Conservation (phyloP, 2,329 filamentous ascomycete genomes). For the Ceratocystis huliohia region DNA sequence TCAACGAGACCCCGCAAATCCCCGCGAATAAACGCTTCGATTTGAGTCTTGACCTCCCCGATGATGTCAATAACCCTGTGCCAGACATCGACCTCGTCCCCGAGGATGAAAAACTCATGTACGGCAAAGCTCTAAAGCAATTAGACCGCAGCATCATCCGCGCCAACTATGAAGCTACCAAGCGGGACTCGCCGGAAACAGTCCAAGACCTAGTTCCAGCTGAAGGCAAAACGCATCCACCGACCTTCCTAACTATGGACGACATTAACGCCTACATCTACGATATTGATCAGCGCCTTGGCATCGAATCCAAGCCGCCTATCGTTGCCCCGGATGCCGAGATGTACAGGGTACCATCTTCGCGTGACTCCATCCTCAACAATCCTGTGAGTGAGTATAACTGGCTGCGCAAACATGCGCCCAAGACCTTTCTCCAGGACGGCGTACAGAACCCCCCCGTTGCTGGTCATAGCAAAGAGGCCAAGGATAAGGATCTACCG, state of each 20-base stretch:
- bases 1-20: conserved; percentile 75
- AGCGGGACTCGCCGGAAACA: conserved; percentile 50
- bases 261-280: conserved; percentile 64
- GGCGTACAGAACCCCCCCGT: conserved; percentile 28
- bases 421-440: conserved; percentile 74
- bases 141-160: conserved; percentile 44
- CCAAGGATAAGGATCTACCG: conserved; percentile 30
- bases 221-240: conserved; percentile 43
- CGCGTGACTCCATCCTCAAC: conserved; percentile 32
- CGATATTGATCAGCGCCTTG: conserved; percentile 44
- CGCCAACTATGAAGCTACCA: conserved; percentile 39
- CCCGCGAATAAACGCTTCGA: conserved; percentile 63
- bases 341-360: conserved; percentile 30
- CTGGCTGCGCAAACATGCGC: conserved; percentile 78
- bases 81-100: conserved; percentile 28
- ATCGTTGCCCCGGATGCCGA: conserved; percentile 40
- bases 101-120: conserved; percentile 32
- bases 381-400: conserved; percentile 93
- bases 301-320: conserved; percentile 34
- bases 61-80: conserved; percentile 30
- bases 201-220: conserved; percentile 38
- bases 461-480: neutral
- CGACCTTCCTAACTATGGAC: conserved; percentile 53
- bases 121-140: conserved; percentile 37
- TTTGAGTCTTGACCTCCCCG: conserved; percentile 40